These are phyloP conservation scores for Pilasporangium apinafurcum DNA, from an alignment of 352 stramenopile genomes.

Conservation along the genomic window DNA sequence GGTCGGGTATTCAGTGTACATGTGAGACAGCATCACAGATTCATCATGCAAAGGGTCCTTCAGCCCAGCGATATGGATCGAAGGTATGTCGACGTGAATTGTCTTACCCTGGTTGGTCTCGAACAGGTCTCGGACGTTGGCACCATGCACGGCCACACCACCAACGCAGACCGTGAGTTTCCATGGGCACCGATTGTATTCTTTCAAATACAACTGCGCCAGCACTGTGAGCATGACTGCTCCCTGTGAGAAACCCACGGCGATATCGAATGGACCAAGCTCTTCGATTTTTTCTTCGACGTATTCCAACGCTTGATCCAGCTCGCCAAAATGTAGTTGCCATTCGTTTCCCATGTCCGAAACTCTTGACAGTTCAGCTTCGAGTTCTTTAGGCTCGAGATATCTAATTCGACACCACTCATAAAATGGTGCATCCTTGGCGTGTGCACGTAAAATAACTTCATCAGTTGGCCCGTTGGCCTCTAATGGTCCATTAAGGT, in stretches of 20 bases:
- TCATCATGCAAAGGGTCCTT: slow-evolving; percentile 12
- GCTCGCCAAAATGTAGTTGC: slow-evolving; percentile 14
- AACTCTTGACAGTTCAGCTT: too few relatives aligned
- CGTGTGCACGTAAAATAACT: slow-evolving; percentile 26
- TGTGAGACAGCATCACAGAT: slow-evolving; percentile 10
- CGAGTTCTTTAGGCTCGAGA: slow-evolving; percentile 4
- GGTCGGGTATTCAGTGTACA: slow-evolving; percentile 11
- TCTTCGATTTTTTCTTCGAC: slow-evolving; percentile 22
- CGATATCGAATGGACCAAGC: slow-evolving; percentile 32
- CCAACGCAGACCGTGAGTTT: slow-evolving; percentile 36
- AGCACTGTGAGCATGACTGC: slow-evolving; percentile 24
- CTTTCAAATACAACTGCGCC: slow-evolving; percentile 14
- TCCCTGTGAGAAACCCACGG: slow-evolving; percentile 47
- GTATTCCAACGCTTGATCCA: slow-evolving; percentile 22
- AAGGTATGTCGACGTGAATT: slow-evolving; percentile 12
- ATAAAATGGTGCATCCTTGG: slow-evolving; percentile 24
- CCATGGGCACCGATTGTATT: slow-evolving; percentile 20
- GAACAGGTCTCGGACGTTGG: slow-evolving; percentile 4
- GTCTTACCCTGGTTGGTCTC: slow-evolving; percentile 4
- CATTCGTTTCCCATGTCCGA: slow-evolving; percentile 5
- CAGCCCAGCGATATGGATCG: slow-evolving; percentile 20
- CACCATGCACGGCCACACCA: slow-evolving; percentile 10
- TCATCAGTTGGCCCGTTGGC: slow-evolving; percentile 21
- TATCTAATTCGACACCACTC: slow-evolving; percentile 21
- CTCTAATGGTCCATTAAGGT: slow-evolving; percentile 33